Percentiles rank a stretch among this genome's conserved stretches.
phyloP scores from a whole-genome alignment of 2,329 filamentous ascomycete genomes.

The Phialocephala sp. region DNA sequence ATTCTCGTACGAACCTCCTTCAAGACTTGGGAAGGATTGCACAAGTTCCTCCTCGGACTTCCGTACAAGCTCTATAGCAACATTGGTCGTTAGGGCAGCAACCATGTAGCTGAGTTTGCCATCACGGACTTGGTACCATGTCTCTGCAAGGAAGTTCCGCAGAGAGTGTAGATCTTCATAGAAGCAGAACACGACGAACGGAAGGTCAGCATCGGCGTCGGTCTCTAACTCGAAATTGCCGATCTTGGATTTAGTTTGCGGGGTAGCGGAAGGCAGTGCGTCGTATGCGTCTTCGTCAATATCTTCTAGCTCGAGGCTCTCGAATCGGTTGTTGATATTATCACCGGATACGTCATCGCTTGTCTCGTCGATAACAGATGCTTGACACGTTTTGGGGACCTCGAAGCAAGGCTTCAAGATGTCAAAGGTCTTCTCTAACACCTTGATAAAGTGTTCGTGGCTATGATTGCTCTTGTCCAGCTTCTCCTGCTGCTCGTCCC shows the following conservation, averaged over 20 bases:
- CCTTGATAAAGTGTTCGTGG: slow-evolving; percentile 5
- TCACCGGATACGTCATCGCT: neutral
- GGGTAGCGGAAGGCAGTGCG: neutral
- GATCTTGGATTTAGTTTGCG: neutral
- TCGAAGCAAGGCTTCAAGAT: slow-evolving; percentile 12
- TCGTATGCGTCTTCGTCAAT: neutral
- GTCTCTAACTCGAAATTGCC: neutral
- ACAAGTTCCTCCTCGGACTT: neutral
- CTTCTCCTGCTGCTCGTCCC: neutral
- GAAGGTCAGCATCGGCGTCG: neutral
- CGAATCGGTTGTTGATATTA: neutral
- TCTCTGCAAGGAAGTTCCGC: neutral
- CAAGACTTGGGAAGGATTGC: neutral
- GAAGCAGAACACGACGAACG: slow-evolving; percentile 9
- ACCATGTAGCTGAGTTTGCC: neutral
- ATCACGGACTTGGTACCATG: neutral
- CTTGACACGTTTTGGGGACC: neutral
- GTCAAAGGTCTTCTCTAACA: neutral
- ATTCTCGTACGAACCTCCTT: neutral
- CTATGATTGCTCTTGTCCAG: neutral
- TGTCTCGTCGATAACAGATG: neutral
- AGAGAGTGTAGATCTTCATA: slow-evolving; percentile 1
- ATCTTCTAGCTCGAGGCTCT: neutral
- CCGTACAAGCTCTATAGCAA: neutral
- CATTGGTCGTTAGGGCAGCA: slow-evolving; percentile 8